Base-by-base conservation (phyloP, 2,329 filamentous ascomycete genomes). In the Nemania sp. region DNA sequence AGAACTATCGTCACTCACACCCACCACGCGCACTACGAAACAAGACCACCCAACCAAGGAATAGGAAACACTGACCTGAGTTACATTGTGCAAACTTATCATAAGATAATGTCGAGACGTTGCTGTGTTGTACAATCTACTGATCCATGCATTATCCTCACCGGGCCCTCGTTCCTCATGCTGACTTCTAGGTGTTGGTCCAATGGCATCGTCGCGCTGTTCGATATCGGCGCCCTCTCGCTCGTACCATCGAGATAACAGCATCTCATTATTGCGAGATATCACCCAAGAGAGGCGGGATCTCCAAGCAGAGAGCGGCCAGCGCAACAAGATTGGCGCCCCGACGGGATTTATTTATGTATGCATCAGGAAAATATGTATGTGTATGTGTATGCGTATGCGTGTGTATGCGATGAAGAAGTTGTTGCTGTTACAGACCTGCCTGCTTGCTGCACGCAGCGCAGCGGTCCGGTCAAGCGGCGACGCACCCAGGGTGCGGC, bases 111-210 rank as follows among this genome's bases (percentile, higher is more conserved):
- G 32, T 55, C n/a, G 26, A 61, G 32, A 41, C 20, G 55, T 20
- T 62, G 68, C 65, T 70, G 65, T 43, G 65, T 68, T 70, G 65
- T 70, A 62, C 68, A 68, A 65, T 59, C 53, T 65, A 56, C 47
- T 62, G 35, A 62, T 56, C 47, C 61, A 47, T 62, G 45, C 57
- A 51, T 49, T 32, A 26, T 53, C 8, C 47, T 65, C 64, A 70
- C 61, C 64, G 60, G 52, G 64, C 55, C 65, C 51, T 54, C 53
- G 13, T 60, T 35, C 45, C 58, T 27, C 43, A 45, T 35, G 43
- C 56, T 56, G n/a, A 41, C 3, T 13, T 53, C n/a, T 15, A 53
- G 45, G 49, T 49, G 52, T 49, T 62, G 59, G 49, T 26, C 60
- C 60, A 62, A 62, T 62, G 26, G n/a, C 43, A 10, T 35, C 18